Evolutionary conservation across 2,329 filamentous ascomycete genomes (phyloP), one percentile per base, ranked within the genome.

Genomic region (Nemania abortiva): DNA sequence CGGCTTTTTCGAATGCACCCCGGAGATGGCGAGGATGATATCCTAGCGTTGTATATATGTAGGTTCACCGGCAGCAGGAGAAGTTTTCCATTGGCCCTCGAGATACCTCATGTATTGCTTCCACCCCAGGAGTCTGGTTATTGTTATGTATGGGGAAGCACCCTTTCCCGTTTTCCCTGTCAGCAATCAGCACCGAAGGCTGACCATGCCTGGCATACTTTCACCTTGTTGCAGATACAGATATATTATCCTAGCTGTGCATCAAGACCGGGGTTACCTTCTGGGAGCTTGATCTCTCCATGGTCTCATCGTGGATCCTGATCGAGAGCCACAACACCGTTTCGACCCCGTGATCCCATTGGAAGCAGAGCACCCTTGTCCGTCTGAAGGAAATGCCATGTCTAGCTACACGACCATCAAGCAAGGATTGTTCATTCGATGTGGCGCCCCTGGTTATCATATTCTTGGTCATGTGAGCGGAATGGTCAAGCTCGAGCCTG

Each of bases 401-500:
- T 29, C 67, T n/a, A 57, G 42, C 20, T 53, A 55, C 55, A 68
- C 53, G 49, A 37, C 55, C 45, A 60, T 60, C 20, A 34, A 20
- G 59, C 57, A 63, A 62, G 65, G 65, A 53, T 63, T 20, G 49
- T 52, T 55, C 55, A 53, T 5, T 54, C 56, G 47, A 31, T 59
- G 69, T 70, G 69, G 66, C 69, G 66, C 66, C 42, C 37, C 50
- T 31, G 64, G 53, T 55, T 60, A 65, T 63, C 57, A 68, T 63
- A 65, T 67, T 60, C 49, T 59, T 63, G 65, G 65, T 72, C 70
- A 72, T 67, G 64, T 70, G 70, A 71, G 55, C 60, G 42, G 20
- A 37, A 62, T 65, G 47, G 62, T 66, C 66, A 63, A 64, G 60
- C 70, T 55, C 37, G 63, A 70, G 62, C 70, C 64, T 65, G 68